A percentile compares a stretch with the other conserved stretches of the same genome.
These are phyloP conservation scores for Mortierella polycephala DNA, from an alignment of 371 early-diverging fungal species.

Conservation along the genomic window DNA sequence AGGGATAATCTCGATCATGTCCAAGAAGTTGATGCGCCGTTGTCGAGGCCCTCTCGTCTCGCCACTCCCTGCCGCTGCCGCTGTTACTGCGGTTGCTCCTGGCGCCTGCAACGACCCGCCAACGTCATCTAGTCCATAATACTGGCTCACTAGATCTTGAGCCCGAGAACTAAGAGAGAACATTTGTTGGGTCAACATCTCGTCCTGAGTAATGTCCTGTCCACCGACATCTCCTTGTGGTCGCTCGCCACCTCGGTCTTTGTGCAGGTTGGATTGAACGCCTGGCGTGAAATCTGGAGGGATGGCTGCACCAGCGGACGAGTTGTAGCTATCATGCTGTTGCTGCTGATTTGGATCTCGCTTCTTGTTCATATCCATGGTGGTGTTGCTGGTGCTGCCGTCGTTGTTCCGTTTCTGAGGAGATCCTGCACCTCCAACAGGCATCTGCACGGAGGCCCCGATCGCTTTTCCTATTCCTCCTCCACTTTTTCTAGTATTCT, in stretches of 20 bases:
- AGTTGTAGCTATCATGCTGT: not conserved
- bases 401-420: not conserved
- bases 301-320: slow-evolving; percentile 11
- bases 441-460: not conserved
- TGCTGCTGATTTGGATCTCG: no score
- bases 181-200: slow-evolving; percentile 24
- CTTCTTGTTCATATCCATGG: no score
- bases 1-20: slow-evolving; percentile 67
- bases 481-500: not conserved
- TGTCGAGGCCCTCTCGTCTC: not conserved
- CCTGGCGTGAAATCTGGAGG: slow-evolving; percentile 35
- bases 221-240: not conserved
- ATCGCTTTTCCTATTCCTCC: not conserved
- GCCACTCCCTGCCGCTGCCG: not conserved
- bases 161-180: slow-evolving; percentile 14
- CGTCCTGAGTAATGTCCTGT: slow-evolving; percentile 19
- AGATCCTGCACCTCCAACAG: slow-evolving; percentile 8
- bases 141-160: slow-evolving; percentile 14
- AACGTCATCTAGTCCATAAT: slow-evolving; percentile 1
- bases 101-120: not conserved
- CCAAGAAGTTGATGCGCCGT: slow-evolving; percentile 21
- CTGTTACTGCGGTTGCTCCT: not conserved
- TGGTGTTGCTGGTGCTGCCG: not conserved
- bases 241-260: slow-evolving; percentile 16
- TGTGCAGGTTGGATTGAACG: slow-evolving; percentile 23